Percentiles rank a stretch among this genome's conserved stretches.
These are phyloP conservation scores for Penicillium sp. DNA, from an alignment of 2,329 filamentous ascomycete species.

Conservation along the genomic window DNA sequence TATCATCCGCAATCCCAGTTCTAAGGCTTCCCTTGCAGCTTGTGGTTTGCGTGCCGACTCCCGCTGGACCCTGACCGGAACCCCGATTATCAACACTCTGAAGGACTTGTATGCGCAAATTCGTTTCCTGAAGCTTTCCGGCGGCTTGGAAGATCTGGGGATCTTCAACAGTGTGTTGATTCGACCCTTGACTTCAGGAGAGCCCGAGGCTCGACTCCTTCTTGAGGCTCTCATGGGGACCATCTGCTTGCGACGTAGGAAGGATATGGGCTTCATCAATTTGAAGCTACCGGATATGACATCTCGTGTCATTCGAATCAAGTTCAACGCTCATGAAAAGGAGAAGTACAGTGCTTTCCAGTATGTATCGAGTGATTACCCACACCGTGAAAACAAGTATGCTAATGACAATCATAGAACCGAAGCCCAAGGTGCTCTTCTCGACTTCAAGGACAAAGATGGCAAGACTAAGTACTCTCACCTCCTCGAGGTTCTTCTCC, in stretches of 20 bases:
- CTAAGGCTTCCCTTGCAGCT: slow-evolving; percentile 68
- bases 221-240: slow-evolving; percentile 76
- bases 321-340: slow-evolving; percentile 70
- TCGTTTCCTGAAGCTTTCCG: slow-evolving; percentile 71
- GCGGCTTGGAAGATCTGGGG: slow-evolving; percentile 68
- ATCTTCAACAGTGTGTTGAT: slow-evolving; percentile 73
- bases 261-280: slow-evolving; percentile 86
- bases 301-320: slow-evolving; percentile 72
- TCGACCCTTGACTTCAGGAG: slow-evolving; percentile 61
- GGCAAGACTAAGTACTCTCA: slow-evolving; percentile 63
- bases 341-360: slow-evolving; percentile 73
- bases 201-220: slow-evolving; percentile 58
- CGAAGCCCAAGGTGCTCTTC: slow-evolving; percentile 71
- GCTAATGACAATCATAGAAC: slow-evolving; percentile 45
- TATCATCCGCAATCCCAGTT: slow-evolving; percentile 71
- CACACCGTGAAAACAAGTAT: slow-evolving; percentile 13
- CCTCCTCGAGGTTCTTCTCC: slow-evolving; percentile 75
- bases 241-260: slow-evolving; percentile 75
- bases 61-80: slow-evolving; percentile 76
- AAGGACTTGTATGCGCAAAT: slow-evolving; percentile 78
- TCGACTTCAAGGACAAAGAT: slow-evolving; percentile 54
- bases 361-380: slow-evolving; percentile 41
- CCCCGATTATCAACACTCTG: slow-evolving; percentile 78
- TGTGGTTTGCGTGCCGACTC: slow-evolving; percentile 65
- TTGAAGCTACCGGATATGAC: slow-evolving; percentile 72